These are phyloP conservation scores for Nowakowskiella sp. DNA, from an alignment of 192 early-diverging fungal species.

Conservation along the genomic window DNA sequence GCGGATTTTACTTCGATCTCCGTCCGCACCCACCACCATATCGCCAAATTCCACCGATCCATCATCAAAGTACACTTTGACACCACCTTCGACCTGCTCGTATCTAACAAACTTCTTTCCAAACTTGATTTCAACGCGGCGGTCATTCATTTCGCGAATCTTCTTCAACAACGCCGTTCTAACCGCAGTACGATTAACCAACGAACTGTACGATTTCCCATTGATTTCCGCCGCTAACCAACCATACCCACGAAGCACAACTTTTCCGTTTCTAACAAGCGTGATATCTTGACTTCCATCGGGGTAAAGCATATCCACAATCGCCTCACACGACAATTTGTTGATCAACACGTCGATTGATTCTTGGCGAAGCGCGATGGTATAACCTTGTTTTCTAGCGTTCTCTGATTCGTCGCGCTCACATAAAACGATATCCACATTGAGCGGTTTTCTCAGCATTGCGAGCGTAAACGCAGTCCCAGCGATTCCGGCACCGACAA, in stretches of 20 bases:
- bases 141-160: no score
- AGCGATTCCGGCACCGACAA: no score
- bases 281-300: slow-evolving; percentile 3
- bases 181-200: slow-evolving; percentile 1
- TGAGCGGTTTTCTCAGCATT: no score
- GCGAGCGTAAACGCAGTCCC: no score
- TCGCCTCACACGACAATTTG: neutral
- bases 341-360: neutral
- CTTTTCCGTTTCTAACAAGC: no score
- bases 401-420: neutral
- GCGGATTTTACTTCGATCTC: slow-evolving; percentile 11
- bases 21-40: slow-evolving; percentile 24
- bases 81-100: slow-evolving; percentile 2
- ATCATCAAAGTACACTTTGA: slow-evolving; percentile 11
- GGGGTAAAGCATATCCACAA: neutral
- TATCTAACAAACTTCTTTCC: slow-evolving; percentile 5
- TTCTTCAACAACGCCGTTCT: neutral
- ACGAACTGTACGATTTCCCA: no score
- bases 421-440: no score
- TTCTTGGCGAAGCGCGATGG: slow-evolving; percentile 2
- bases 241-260: no score
- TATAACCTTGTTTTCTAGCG: neutral
- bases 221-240: no score
- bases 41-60: slow-evolving; percentile 15
- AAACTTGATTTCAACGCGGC: neutral